Evolutionary conservation across 768 basidiomycete species (phyloP).

Genomic region (Harrya chromipes): DNA sequence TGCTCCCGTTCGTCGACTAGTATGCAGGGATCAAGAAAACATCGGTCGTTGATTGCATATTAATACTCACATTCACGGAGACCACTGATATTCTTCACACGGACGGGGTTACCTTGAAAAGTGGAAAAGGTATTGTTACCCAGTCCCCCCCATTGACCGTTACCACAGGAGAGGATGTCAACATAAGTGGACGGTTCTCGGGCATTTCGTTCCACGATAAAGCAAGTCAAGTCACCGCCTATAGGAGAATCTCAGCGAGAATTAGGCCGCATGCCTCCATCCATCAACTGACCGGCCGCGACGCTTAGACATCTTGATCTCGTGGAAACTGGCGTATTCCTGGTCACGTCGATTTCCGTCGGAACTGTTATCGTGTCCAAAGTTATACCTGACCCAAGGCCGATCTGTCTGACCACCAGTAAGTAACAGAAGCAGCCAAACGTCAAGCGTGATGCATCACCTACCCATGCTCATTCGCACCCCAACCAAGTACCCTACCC

Average conservation of each 20-base stretch:
- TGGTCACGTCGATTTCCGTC: slow-evolving; percentile 78
- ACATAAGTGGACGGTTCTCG: slow-evolving; percentile 36
- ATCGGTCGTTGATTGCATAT: background rate
- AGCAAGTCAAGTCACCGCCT: slow-evolving; percentile 79
- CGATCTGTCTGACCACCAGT: slow-evolving; percentile 61
- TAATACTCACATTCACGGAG: slow-evolving; percentile 72
- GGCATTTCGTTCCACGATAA: slow-evolving; percentile 60
- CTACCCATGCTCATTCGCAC: slow-evolving; percentile 84
- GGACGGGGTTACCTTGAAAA: slow-evolving; percentile 65
- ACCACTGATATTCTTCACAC: slow-evolving; percentile 78
- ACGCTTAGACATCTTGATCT: slow-evolving; percentile 62
- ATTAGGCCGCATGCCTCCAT: background rate
- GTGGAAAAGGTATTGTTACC: slow-evolving; percentile 63
- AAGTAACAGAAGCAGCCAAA: background rate
- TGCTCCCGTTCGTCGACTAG: slow-evolving; percentile 64
- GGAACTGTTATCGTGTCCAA: slow-evolving; percentile 74
- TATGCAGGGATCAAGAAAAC: slow-evolving; percentile 6
- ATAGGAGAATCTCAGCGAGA: slow-evolving; percentile 1
- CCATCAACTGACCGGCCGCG: slow-evolving; percentile 49
- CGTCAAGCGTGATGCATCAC: slow-evolving; percentile 20
- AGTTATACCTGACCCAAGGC: slow-evolving; percentile 61
- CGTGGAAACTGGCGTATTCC: slow-evolving; percentile 46
- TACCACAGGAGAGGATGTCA: slow-evolving; percentile 73
- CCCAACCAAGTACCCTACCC: slow-evolving; percentile 84
- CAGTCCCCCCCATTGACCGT: slow-evolving; percentile 80